Evolutionary conservation across 306 rosid species (phyloP).

Genomic region (Sechiopsis laciniata): DNA sequence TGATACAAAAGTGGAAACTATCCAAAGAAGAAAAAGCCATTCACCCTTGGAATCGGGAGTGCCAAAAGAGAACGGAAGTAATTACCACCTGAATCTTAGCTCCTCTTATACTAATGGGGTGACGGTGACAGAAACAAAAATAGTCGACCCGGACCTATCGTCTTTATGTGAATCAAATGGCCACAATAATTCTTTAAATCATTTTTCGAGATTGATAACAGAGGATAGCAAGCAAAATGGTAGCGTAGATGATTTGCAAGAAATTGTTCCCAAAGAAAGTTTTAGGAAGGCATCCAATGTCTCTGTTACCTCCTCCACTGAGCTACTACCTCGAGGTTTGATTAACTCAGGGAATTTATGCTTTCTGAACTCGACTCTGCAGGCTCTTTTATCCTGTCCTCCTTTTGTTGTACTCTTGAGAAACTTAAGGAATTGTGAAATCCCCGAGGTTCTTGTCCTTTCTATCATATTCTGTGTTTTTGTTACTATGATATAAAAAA

Average conservation of each 20-base stretch:
- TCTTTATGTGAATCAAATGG: slow-evolving; percentile 22
- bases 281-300: slow-evolving; percentile 39
- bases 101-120: slow-evolving; percentile 30
- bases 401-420: slow-evolving; percentile 75
- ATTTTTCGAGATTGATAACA: slow-evolving; percentile 43
- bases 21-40: slow-evolving; percentile 13
- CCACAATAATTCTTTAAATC: slow-evolving; percentile 36
- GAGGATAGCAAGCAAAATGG: slow-evolving; percentile 33
- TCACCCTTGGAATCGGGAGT: slow-evolving; percentile 28
- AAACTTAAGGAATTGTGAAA: slow-evolving; percentile 47
- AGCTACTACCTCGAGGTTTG: slow-evolving; percentile 69
- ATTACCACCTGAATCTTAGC: slow-evolving; percentile 14
- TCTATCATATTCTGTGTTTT: not conserved
- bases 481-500: not conserved
- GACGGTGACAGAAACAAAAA: slow-evolving; percentile 22
- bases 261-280: slow-evolving; percentile 28
- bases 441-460: slow-evolving; percentile 54
- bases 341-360: slow-evolving; percentile 82
- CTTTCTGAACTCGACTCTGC: slow-evolving; percentile 82
- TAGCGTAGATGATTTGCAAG: slow-evolving; percentile 26
- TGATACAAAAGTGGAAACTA: slow-evolving; percentile 31
- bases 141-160: slow-evolving; percentile 15
- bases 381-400: slow-evolving; percentile 84
- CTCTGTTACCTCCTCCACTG: slow-evolving; percentile 29
- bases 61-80: slow-evolving; percentile 47